Evolutionary conservation across 1,139 yeast genomes (phyloP).

Genomic region (Diutina catenulata): DNA sequence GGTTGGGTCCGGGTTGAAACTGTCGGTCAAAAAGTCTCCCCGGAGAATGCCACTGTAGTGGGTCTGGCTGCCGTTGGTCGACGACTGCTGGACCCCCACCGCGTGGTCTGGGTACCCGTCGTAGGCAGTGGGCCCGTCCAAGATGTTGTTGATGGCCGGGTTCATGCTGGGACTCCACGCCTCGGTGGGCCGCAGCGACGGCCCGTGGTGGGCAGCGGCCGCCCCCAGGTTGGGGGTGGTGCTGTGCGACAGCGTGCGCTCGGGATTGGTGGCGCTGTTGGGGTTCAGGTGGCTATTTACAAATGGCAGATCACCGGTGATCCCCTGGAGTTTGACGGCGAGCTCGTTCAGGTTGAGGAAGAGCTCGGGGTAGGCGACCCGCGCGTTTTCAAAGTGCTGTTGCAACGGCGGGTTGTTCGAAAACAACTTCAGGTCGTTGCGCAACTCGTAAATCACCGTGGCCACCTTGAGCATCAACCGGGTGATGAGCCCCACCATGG

Average conservation of each 20-base stretch:
- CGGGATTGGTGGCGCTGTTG: no score
- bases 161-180: no score
- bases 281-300: no score
- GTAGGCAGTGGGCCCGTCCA: no score
- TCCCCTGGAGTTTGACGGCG: conserved; percentile 1
- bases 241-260: no score
- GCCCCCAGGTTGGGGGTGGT: no score
- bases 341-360: conserved; percentile 6
- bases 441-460: conserved; percentile 8
- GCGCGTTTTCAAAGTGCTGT: conserved; percentile 6
- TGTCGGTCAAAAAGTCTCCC: conserved; percentile 2
- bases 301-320: conserved; percentile 3
- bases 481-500: conserved; percentile 7
- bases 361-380: conserved; percentile 8
- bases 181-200: no score
- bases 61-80: no score
- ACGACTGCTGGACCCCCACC: no score
- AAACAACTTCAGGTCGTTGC: conserved; percentile 6
- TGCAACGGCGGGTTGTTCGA: conserved; percentile 3
- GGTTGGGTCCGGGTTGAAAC: conserved; percentile 1
- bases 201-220: no score
- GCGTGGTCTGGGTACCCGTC: no score
- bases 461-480: conserved; percentile 7
- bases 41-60: background rate
- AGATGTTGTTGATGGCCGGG: no score